phyloP scores from a whole-genome alignment of 2,329 filamentous ascomycete species.

The Colletotrichum liaoningense region DNA sequence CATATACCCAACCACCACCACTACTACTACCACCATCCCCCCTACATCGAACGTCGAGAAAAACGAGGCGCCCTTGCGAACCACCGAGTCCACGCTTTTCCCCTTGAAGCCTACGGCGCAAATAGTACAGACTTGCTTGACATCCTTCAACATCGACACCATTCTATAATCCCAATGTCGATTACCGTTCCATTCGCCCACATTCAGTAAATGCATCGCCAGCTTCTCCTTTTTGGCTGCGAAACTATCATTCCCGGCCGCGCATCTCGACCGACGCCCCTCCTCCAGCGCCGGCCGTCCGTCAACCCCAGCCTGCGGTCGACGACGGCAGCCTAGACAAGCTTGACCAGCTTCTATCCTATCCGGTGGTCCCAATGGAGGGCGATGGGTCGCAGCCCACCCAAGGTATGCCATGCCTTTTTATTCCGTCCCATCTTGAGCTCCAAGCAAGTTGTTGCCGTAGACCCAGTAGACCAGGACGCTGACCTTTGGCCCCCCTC shows the following conservation, averaged over 20 bases:
- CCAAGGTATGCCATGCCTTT: constrained; percentile 48
- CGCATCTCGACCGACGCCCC: background rate
- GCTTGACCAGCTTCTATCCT: constrained; percentile 12
- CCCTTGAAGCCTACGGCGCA: constrained; percentile 22
- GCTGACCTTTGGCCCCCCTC: constrained; percentile 30
- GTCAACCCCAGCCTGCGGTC: constrained; percentile 15
- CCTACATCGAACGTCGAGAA: constrained; percentile 11
- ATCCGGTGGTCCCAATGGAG: constrained; percentile 51
- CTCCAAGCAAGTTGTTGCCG: background rate
- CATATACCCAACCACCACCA: background rate
- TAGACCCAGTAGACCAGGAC: background rate
- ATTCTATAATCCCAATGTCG: background rate
- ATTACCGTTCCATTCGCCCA: background rate
- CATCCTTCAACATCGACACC: background rate
- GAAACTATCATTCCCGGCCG: background rate
- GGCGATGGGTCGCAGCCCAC: constrained; percentile 53
- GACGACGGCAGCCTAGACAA: constrained; percentile 33
- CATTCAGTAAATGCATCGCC: constrained; percentile 32
- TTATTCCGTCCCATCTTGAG: background rate
- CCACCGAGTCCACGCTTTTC: constrained; percentile 3
- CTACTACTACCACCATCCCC: background rate
- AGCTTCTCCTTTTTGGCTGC: constrained; percentile 3
- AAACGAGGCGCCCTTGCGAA: background rate
- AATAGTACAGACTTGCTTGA: constrained; percentile 8
- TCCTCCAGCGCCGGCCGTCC: constrained; percentile 2